Base-by-base conservation (phyloP, 2,329 filamentous ascomycete genomes). In the Fusarium sp. region DNA sequence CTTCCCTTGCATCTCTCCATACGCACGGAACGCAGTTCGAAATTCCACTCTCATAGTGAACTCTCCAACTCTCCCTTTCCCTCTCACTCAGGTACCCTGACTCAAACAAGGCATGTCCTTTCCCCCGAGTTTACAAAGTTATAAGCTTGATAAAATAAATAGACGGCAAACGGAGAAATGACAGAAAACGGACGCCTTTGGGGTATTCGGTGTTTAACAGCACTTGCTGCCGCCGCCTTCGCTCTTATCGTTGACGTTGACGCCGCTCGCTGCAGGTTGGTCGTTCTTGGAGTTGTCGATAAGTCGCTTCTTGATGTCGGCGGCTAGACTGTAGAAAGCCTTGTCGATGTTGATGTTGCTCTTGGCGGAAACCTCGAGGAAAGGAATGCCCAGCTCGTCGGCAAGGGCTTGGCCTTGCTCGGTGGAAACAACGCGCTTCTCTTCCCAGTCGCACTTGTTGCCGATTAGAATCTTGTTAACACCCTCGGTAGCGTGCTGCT, bases 391-490 rank as follows among this genome's bases (percentile, higher is more conserved):
- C 66, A 99, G 91, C 83, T 98, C 96, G 83, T 97, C 92, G 64
- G 96, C 96, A 60, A 99, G 89, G 72, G 91, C 91, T 82, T 99
- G 94, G 75, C 96, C 96, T 78, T 94, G 92, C 81, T 98, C 94
- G 65, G 92, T 97, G 52, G 93, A 94, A 44, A 99, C 92, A 58
- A 93, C 94, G 74, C 96, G 92, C 88, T 98, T 98, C 84, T 99
- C 96, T 83, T 98, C 96, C 96, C 96, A 98, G 83, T 99, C 96
- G 84, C 96, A 99, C 85, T 99, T 99, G 88, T 99, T 99, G 80
- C 96, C 96, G 75, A 99, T 98, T 73, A 99, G 89, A 79, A 99
- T 98, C 87, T 98, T 99, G 90, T 98, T 98, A 79, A 99, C 96
- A 77, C 96, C 96, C 84, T 98, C 96, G 77, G 94, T 97, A 63